Evolutionary conservation across 805 yeast species (phyloP).

Genomic region (Saccharomycopsis synnaedendra): DNA sequence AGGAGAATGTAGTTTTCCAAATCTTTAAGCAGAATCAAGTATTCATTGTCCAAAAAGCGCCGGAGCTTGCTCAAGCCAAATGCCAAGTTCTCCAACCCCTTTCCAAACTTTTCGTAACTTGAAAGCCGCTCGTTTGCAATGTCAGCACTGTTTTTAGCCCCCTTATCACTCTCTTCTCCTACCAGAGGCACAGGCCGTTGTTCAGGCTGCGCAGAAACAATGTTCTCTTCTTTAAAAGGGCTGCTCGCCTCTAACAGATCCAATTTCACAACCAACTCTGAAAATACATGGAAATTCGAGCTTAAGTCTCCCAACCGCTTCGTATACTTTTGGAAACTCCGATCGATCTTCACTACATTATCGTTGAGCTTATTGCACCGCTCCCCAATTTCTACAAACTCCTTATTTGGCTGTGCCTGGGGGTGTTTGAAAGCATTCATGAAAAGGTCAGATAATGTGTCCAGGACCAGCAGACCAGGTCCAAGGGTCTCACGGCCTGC

Average conservation of each 20-base stretch:
- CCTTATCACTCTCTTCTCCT: conserved; percentile 4
- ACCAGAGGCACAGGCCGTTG: conserved; percentile 3
- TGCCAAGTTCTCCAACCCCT: conserved; percentile 33
- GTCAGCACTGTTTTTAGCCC: conserved; percentile 18
- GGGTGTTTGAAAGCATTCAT: conserved; percentile 81
- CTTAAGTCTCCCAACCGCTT: conserved; percentile 64
- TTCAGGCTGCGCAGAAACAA: conserved; percentile 5
- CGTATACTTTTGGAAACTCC: conserved; percentile 60
- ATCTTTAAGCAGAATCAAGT: conserved; percentile 73
- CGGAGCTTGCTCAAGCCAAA: conserved; percentile 32
- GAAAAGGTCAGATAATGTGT: conserved; percentile 79
- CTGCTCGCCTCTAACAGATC: conserved; percentile 36
- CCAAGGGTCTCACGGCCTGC: conserved; percentile 30
- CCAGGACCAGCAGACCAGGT: conserved; percentile 23
- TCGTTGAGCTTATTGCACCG: conserved; percentile 77
- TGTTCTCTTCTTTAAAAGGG: not conserved
- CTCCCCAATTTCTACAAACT: conserved; percentile 74
- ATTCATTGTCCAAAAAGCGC: conserved; percentile 60
- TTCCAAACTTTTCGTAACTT: conserved; percentile 28
- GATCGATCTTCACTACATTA: conserved; percentile 68
- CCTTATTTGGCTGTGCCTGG: conserved; percentile 48
- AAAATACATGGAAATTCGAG: conserved; percentile 61
- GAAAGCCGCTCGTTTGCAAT: conserved; percentile 22
- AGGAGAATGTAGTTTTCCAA: conserved; percentile 70
- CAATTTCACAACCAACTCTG: conserved; percentile 56